Evolutionary conservation across 768 basidiomycete species (phyloP).

Genomic region (Pseudohyphozyma bogoriensis): DNA sequence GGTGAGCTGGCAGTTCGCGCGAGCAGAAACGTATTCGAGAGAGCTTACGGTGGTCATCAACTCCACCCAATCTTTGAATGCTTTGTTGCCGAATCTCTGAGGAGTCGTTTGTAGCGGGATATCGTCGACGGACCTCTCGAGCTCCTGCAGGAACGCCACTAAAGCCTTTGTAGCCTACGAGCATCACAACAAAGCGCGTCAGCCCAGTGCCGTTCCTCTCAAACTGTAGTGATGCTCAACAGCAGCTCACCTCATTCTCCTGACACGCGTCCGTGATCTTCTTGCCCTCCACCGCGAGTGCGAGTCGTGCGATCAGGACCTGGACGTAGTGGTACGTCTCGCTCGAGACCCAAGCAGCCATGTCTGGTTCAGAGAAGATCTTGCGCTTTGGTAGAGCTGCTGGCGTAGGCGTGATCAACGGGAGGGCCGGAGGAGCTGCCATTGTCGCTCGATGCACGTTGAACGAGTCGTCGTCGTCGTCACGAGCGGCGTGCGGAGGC

Average conservation of each 20-base stretch:
- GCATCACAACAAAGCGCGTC: slow-evolving; percentile 1
- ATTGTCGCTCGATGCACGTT: too few relatives aligned
- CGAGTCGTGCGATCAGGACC: slow-evolving; percentile 59
- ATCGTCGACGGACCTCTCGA: slow-evolving; percentile 67
- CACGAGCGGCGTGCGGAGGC: too few relatives aligned
- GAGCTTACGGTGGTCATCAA: too few relatives aligned
- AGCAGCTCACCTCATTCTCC: slow-evolving; percentile 53
- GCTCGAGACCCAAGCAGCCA: slow-evolving; percentile 67
- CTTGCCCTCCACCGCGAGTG: slow-evolving; percentile 59
- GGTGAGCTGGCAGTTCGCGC: too few relatives aligned
- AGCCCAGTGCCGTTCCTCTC: background rate
- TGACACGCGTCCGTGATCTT: slow-evolving; percentile 58
- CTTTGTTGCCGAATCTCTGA: slow-evolving; percentile 57
- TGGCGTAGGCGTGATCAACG: background rate
- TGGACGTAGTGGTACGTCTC: slow-evolving; percentile 57
- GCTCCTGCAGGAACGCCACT: slow-evolving; percentile 50
- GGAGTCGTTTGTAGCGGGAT: slow-evolving; percentile 55
- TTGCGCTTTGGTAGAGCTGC: slow-evolving; percentile 7
- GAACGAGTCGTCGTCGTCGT: too few relatives aligned
- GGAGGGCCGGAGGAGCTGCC: background rate
- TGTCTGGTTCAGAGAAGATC: slow-evolving; percentile 65
- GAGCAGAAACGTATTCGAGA: too few relatives aligned
- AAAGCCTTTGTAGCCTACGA: slow-evolving; percentile 42
- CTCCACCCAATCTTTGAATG: slow-evolving; percentile 74
- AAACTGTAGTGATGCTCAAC: background rate